Percentiles rank a stretch among this genome's conserved stretches.
Conservation (phyloP, 2,329 filamentous ascomycete species). For the Xylariaceae sp. region DNA sequence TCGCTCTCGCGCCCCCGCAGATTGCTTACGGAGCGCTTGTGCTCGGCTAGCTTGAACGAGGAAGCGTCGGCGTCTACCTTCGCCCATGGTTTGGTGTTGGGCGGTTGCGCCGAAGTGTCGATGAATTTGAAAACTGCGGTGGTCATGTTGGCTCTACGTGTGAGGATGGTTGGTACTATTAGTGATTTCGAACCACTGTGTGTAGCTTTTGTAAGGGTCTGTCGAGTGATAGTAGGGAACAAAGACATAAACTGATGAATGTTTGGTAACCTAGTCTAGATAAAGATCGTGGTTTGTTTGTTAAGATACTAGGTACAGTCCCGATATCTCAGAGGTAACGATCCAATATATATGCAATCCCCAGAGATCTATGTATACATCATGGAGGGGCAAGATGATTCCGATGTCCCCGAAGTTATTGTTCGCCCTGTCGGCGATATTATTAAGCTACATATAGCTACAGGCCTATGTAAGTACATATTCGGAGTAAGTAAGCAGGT, state of each 20-base stretch:
- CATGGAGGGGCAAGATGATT: neutral
- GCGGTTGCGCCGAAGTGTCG: slow-evolving; percentile 52
- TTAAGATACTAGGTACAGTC: neutral
- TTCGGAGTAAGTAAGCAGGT: too few relatives aligned
- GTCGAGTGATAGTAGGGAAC: slow-evolving; percentile 10
- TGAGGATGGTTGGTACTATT: neutral
- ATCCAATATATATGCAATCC: neutral
- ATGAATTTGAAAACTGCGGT: slow-evolving; percentile 63
- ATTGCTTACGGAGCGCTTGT: slow-evolving; percentile 54
- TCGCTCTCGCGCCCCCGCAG: slow-evolving; percentile 52
- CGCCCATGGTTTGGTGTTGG: slow-evolving; percentile 58
- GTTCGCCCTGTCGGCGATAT: neutral
- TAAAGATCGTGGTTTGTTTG: neutral
- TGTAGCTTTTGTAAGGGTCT: slow-evolving; percentile 10
- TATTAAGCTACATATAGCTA: neutral
- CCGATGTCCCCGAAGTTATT: neutral
- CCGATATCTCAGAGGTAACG: neutral
- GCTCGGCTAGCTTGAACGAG: slow-evolving; percentile 53
- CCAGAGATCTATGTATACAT: neutral
- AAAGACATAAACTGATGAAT: slow-evolving; percentile 12
- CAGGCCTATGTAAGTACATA: too few relatives aligned
- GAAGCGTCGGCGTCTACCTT: slow-evolving; percentile 64
- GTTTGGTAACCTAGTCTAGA: neutral
- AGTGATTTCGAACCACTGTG: slow-evolving; percentile 1
- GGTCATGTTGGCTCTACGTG: slow-evolving; percentile 51